Base-by-base conservation (phyloP, 2,329 filamentous ascomycete genomes). In the Penicillium aurantiogriseum region DNA sequence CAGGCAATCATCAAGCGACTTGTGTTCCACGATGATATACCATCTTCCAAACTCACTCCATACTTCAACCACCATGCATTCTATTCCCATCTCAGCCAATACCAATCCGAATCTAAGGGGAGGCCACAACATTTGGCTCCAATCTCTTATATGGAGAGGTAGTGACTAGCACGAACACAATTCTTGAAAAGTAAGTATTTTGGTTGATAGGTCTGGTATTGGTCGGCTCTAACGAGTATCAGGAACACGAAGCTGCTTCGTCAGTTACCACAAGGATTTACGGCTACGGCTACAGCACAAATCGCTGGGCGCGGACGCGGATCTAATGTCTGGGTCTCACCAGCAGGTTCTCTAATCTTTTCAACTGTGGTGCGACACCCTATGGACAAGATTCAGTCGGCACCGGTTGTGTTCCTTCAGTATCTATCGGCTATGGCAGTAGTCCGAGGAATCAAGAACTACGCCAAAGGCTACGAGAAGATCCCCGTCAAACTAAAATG, bases 301-400 rank as follows among this genome's bases (percentile, higher is more conserved):
- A 81, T 97, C 7, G 90, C 92, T 0, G 94, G 88, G 8, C 87
- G 94, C 38, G 94, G 94, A 8, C 88, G 94, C 10, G 94, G 94
- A 4, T 87, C 84, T 33, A 99, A 99, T 67, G 90, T 97, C 58
- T 99, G 94, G 94, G 86, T 99, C 5, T 91, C 92, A 0, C 94
- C 94, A 0, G 85, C 90, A 0, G 94, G 94, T 0, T 86, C 86
- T 36, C 81, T 97, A 6, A 89, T 97, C 72, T 94, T 96, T 77
- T 96, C 91, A 10, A 91, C 88, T 0, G 86, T 95, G 39, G 85
- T 99, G 63, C 90, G 91, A 61, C 94, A 99, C 75, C 84, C 89
- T 0, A 85, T 90, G 31, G 81, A 88, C 31, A 83, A 94, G 9
- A 88, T 87, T 9, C 80, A 83, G 43, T 84, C 81, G 1, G 89